These are phyloP conservation scores for Aspergillus japonicus DNA, from an alignment of 2,329 filamentous ascomycete genomes.

Conservation along the genomic window DNA sequence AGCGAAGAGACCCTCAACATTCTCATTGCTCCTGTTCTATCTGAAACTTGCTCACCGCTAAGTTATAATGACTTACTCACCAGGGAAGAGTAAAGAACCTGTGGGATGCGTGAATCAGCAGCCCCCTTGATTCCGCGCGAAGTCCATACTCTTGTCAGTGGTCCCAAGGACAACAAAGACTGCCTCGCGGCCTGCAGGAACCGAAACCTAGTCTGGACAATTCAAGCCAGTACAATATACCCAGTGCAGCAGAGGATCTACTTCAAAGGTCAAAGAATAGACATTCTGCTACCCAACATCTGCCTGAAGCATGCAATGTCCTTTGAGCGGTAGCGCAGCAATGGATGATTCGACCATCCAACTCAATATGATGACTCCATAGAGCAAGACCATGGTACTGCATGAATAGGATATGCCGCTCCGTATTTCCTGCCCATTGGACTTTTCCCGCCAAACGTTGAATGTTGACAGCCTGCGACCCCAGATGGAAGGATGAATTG, in stretches of 20 bases:
- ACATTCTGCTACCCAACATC: not conserved
- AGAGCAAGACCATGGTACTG: not conserved
- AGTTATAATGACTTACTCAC: not conserved
- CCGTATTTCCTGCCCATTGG: not conserved
- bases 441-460: not conserved
- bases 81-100: not conserved
- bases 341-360: not conserved
- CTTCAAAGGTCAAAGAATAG: not conserved
- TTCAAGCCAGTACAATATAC: not conserved
- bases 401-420: not conserved
- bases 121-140: not conserved
- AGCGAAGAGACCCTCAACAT: not conserved
- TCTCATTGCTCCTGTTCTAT: not conserved
- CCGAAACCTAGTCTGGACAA: not conserved
- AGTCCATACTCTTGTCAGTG: not conserved
- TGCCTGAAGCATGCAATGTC: not conserved
- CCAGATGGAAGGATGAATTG: slow-evolving; percentile 3
- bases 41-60: not conserved
- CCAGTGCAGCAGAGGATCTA: not conserved
- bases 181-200: not conserved
- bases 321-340: not conserved
- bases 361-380: not conserved
- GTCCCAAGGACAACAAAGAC: not conserved
- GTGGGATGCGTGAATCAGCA: not conserved
- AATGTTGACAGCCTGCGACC: not conserved